Base-by-base conservation (phyloP, 2,329 filamentous ascomycete species). In the Arthrobotrys entomopaga region DNA sequence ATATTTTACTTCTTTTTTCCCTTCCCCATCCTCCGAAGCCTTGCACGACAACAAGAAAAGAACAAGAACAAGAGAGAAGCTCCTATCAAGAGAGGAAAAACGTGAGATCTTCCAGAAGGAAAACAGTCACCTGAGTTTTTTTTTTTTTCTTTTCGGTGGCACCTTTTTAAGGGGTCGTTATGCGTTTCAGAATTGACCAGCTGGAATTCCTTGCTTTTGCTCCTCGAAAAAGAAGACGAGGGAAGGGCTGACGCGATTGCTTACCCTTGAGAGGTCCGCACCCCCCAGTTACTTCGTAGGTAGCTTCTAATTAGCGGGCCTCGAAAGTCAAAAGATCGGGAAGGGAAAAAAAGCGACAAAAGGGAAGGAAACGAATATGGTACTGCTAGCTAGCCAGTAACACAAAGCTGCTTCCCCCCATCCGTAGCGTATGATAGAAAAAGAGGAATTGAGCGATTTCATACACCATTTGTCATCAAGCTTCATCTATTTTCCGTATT, bases 181-280 rank as follows among this genome's bases (percentile, higher is more conserved):
- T 65, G 67, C 59, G 67, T 72, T 72, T 72, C 67, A 72, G 67
- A 72, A 65, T 65, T 20, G 67, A 72, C 67, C 67, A 72, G 67
- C 67, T 72, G 60, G 67, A 72, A 64, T 72, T 58, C 29, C 53
- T 71, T 38, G 29, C 42, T 48, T 16, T 56, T 26, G 15, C 46
- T 48, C 15, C 16, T 63, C 20, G 34, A 54, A 54, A 56, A 54
- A 56, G 29, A 34, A 34, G 29, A 34, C 29, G 10, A 34, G 29
- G 10, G 49, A 72, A 72, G 67, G 66, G 67, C 67, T 72, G 67
- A 72, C 67, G 67, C 67, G 67, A 72, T 72, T 72, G 54, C 60
- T 65, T 54, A 65, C 46, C 67, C 64, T 53, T 67, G 64, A 67
- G 54, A 66, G 19, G n/a, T 50, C 46, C 67, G 54, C 46, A 49